Conservation (phyloP, 371 early-diverging fungal genomes). For the Mortierella sp. region DNA sequence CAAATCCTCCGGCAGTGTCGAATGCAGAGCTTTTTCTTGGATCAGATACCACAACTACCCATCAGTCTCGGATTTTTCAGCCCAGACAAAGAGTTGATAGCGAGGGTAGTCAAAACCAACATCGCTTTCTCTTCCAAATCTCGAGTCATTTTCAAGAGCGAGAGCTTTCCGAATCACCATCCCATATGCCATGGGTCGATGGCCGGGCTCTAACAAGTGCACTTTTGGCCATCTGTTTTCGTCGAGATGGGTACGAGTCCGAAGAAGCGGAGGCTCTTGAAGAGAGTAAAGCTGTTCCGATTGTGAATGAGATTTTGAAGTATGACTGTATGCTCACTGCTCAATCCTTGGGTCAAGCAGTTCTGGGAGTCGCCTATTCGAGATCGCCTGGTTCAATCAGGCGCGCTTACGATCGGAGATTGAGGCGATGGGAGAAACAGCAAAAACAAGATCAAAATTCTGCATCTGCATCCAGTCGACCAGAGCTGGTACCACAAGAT, state of each 20-base stretch:
- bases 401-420: conserved; percentile 15
- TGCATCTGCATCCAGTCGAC: background rate
- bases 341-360: conserved; percentile 49
- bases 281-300: conserved; percentile 39
- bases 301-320: conserved; percentile 39
- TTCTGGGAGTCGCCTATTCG: conserved; percentile 40
- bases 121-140: background rate
- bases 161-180: background rate
- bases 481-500: conserved; percentile 4
- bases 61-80: conserved; percentile 24
- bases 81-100: conserved; percentile 25
- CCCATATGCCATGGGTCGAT: conserved; percentile 54
- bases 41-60: conserved; percentile 1
- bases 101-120: conserved; percentile 7
- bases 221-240: conserved; percentile 52
- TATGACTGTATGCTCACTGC: conserved; percentile 57
- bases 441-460: background rate
- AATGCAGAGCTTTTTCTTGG: background rate
- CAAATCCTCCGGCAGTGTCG: too few species aligned
- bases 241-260: conserved; percentile 43
- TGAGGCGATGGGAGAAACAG: background rate
- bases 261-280: conserved; percentile 33
- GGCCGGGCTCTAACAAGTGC: conserved; percentile 54
- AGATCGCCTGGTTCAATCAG: conserved; percentile 32
- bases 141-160: background rate